phyloP scores from a whole-genome alignment of 352 stramenopile species.

The Phytopythium boreale region DNA sequence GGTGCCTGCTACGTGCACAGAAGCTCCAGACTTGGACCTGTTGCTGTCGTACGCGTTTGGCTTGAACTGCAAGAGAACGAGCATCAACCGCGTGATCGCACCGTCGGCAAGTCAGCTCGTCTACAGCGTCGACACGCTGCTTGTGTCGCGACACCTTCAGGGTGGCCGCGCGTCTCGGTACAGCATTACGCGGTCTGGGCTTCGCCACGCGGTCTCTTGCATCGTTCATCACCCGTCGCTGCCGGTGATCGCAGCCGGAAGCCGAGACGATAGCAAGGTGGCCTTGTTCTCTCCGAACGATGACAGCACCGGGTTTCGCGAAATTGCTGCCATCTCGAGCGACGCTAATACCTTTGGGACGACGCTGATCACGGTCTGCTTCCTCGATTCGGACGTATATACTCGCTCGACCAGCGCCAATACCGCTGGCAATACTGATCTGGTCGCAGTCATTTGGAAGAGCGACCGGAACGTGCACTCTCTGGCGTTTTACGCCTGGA shows the following conservation, averaged over 20 bases:
- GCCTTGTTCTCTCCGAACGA: constrained; percentile 16
- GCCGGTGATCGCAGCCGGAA: constrained; percentile 38
- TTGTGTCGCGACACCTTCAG: constrained; percentile 40
- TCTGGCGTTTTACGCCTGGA: constrained; percentile 46
- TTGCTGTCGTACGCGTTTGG: constrained; percentile 40
- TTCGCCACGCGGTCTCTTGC: constrained; percentile 41
- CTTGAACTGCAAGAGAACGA: constrained; percentile 38
- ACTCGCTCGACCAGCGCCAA: constrained; percentile 7
- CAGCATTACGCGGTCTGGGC: constrained; percentile 33
- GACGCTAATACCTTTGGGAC: not conserved
- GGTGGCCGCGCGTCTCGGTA: constrained; percentile 23
- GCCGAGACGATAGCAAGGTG: constrained; percentile 27
- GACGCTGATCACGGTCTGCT: constrained; percentile 24
- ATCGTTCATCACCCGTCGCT: constrained; percentile 48
- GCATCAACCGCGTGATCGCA: constrained; percentile 46
- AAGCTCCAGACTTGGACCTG: constrained; percentile 65
- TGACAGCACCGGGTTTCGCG: not conserved
- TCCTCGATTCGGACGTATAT: constrained; percentile 14
- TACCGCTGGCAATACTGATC: constrained; percentile 25
- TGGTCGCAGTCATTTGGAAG: constrained; percentile 60
- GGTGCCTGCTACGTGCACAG: constrained; percentile 15
- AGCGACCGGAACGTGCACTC: constrained; percentile 36
- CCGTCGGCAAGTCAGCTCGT: constrained; percentile 25
- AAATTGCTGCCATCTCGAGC: not conserved
- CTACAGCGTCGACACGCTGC: constrained; percentile 41